Conservation (phyloP, 805 yeast genomes). For the Saccharomycopsis selenospora region DNA sequence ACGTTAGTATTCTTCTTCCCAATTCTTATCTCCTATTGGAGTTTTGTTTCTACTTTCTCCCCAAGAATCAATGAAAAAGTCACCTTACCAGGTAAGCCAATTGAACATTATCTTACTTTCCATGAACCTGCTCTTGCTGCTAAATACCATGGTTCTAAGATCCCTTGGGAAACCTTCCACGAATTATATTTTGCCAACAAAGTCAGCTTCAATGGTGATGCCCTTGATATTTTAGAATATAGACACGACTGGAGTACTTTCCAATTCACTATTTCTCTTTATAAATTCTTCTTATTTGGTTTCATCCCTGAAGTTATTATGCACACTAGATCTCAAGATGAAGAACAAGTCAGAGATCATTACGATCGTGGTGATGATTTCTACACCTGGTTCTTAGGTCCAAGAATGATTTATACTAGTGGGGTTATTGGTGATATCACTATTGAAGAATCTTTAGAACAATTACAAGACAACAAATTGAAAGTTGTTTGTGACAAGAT, state of each 20-base stretch:
- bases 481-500: slow-evolving; percentile 84
- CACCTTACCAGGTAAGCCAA: slow-evolving; percentile 66
- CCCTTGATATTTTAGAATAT: slow-evolving; percentile 73
- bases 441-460: slow-evolving; percentile 65
- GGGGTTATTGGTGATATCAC: slow-evolving; percentile 72
- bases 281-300: slow-evolving; percentile 74
- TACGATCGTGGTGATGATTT: slow-evolving; percentile 96
- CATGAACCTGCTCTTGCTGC: slow-evolving; percentile 62
- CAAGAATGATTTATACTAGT: slow-evolving; percentile 89
- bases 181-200: slow-evolving; percentile 78
- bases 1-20: slow-evolving; percentile 53
- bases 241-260: slow-evolving; percentile 90
- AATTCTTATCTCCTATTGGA: slow-evolving; percentile 77
- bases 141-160: slow-evolving; percentile 70
- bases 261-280: slow-evolving; percentile 67
- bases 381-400: slow-evolving; percentile 89
- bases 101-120: slow-evolving; percentile 74
- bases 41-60: slow-evolving; percentile 63
- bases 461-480: slow-evolving; percentile 84
- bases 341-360: slow-evolving; percentile 92
- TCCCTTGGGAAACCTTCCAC: slow-evolving; percentile 90
- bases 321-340: slow-evolving; percentile 92
- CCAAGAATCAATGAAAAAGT: slow-evolving; percentile 79
- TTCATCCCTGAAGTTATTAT: slow-evolving; percentile 88
- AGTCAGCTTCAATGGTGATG: slow-evolving; percentile 83